Base-by-base conservation (phyloP, 768 basidiomycete species). In the Tephrocybe sp. region DNA sequence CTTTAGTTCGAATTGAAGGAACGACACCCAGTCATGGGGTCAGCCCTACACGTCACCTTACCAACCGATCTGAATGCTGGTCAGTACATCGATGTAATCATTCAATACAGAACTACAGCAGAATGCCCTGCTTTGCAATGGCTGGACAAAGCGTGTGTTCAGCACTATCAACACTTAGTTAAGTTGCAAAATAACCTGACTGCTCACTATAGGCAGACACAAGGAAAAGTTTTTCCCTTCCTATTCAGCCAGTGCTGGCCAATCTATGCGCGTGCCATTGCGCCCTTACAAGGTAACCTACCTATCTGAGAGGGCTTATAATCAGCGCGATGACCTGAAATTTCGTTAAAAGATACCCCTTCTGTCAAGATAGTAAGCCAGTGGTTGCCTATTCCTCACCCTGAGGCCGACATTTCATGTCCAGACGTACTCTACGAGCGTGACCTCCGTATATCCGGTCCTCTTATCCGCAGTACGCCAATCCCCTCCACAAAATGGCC, bases 161-260 rank as follows among this genome's bases (percentile, higher is more conserved):
- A 44, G 34, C 1, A 19, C 21, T 32, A 19, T 32, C 21, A n/a
- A n/a, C n/a, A n/a, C n/a, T n/a, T n/a, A n/a, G 15, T n/a, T n/a
- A n/a, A n/a, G n/a, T n/a, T 11, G 5, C 11, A 32, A n/a, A 16
- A 21, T 18, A 44, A 11, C 24, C 27, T 36, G 9, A 0, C 13
- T 28, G 35, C 16, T 26, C 5, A 6, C 3, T 27, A 43, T 42
- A 90, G 89, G 51, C 86, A 92, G 68, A 97, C 93, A 0, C 89
- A 90, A 52, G 92, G 92, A 7, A 92, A 92, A 56, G 70, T 72
- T n/a, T 87, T 89, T 63, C 86, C 91, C 0, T 97, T 88, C 68
- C 67, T 98, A 12, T 98, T 94, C 72, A 92, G 90, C 52, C 95
- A 97, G 60, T 91, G 88, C 60, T 92, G 97, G 56, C 91, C 95